Base-by-base conservation (phyloP, 2,329 filamentous ascomycete genomes). In the Rhytidhysteron rufulum region DNA sequence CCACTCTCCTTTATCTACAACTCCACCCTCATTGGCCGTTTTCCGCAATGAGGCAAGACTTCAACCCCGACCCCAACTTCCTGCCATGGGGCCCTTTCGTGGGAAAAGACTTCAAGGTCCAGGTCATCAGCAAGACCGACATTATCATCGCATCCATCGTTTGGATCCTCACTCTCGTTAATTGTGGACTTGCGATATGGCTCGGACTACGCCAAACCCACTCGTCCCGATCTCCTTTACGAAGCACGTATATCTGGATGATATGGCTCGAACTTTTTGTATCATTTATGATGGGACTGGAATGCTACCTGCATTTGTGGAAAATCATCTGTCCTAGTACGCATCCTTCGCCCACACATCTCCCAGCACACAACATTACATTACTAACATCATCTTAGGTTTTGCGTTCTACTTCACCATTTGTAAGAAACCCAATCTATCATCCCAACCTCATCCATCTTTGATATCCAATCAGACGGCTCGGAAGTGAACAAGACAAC, bases 241-340 rank as follows among this genome's bases (percentile, higher is more conserved):
- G 52, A 11, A 72, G 70, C 44, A 54, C 63, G 1, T 74, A 74
- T 43, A 60, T 75, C 0, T 69, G 67, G 60, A 67, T 75, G 67
- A 66, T 75, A 39, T 75, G 72, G 72, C 37, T 66, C 20, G 72
- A 75, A 48, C 59, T 74, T 3, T 2, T 60, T 1, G 67, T 68
- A 3, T 73, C 66, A 9, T 54, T 70, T 9, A 45, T 60, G 7
- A 74, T 75, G 55, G 65, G 61, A 5, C 43, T 71, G 18, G 61
- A 73, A 33, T 59, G 60, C 43, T 68, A 48, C 41, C 20, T 67
- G 34, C 60, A 64, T 44, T 34, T 68, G 3, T 18, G 58, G 35
- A 62, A 63, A 32, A 25, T 44, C 5, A 59, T 67, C 19, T 55
- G 41, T 34, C 61, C 62, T 6, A 66, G 63, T 58, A 51, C 41